These are phyloP conservation scores for Paramecium primaurelia DNA, from an alignment of 73 alveolate species.

Conservation along the genomic window DNA sequence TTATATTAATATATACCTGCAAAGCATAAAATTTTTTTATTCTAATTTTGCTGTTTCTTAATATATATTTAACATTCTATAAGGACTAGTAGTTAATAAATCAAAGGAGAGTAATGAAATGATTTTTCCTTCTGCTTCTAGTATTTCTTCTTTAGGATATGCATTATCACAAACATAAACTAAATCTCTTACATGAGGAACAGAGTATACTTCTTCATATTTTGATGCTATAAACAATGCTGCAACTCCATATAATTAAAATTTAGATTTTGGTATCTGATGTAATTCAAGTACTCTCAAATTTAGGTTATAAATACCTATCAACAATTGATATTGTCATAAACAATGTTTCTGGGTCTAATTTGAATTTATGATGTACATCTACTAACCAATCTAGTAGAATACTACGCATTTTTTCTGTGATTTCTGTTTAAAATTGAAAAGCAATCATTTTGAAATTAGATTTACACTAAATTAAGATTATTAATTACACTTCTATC, in stretches of 20 bases:
- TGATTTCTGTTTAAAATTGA: constrained; percentile 62
- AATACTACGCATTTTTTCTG: constrained; percentile 81
- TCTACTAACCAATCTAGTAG: constrained; percentile 83
- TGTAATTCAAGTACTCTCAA: not conserved
- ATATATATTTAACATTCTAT: constrained; percentile 61
- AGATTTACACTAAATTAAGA: not conserved
- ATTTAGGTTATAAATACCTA: constrained; percentile 64
- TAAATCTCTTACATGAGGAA: constrained; percentile 62
- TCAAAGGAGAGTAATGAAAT: constrained; percentile 70
- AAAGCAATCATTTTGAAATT: not conserved
- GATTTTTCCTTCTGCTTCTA: constrained; percentile 80
- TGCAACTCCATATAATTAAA: constrained; percentile 82
- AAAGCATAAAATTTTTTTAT: constrained; percentile 27
- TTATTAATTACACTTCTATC: not conserved
- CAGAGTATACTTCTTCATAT: constrained; percentile 80
- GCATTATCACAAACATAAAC: constrained; percentile 79
- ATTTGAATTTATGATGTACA: constrained; percentile 71
- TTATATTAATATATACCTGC: not conserved
- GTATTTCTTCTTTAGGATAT: constrained; percentile 83
- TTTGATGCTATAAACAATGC: constrained; percentile 82
- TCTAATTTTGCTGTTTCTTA: constrained; percentile 19
- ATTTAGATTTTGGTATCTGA: constrained; percentile 56
- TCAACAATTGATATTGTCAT: constrained; percentile 74
- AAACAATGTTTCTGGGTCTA: constrained; percentile 72
- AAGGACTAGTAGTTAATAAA: constrained; percentile 66